phyloP scores from a whole-genome alignment of 176 grass and related monocot species.

The Sorghum bicolor region Sorghum_bicolor_NCBIv3 NC_012878.2:4272001-4272500 shows the following conservation, averaged over 20 bases:
- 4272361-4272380: conserved; percentile 89
- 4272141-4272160: conserved; percentile 75
- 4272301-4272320: conserved; percentile 98
- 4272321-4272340: conserved; percentile 97
- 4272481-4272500: neutral
- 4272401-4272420: conserved; percentile 99
- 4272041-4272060: too few relatives aligned
- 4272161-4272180: conserved; percentile 94
- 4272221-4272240: neutral
- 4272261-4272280: conserved; percentile 10
- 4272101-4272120: too few relatives aligned
- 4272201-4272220: conserved; percentile 60
- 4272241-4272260: neutral
- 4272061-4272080: too few relatives aligned
- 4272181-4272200: conserved; percentile 89
- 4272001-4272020: too few relatives aligned
- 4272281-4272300: conserved; percentile 94
- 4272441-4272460: conserved; percentile 4
- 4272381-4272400: conserved; percentile 85
- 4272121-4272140: too few relatives aligned
- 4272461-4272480: neutral
- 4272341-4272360: conserved; percentile 97
- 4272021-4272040: too few relatives aligned
- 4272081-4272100: too few relatives aligned
- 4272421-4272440: conserved; percentile 94